Evolutionary conservation across 164 flowering plant species (phyloP).

Genomic region (Aristolochia contorta): DNA sequence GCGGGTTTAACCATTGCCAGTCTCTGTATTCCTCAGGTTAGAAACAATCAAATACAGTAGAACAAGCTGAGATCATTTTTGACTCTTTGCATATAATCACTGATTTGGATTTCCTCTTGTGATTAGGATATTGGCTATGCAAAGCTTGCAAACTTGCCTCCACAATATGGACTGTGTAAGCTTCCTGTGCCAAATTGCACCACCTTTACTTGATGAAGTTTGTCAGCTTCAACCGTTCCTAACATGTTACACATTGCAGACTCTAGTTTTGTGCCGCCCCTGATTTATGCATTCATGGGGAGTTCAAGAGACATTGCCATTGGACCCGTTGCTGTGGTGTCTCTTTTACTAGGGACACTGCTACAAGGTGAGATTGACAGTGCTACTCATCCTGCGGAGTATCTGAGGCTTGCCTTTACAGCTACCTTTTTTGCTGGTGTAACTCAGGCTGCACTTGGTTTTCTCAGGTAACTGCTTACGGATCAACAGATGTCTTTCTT

Average conservation of each 20-base stretch:
- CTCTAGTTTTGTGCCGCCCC: slow-evolving; percentile 94
- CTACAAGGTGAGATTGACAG: slow-evolving; percentile 65
- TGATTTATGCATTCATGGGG: slow-evolving; percentile 91
- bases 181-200: background rate
- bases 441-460: slow-evolving; percentile 75
- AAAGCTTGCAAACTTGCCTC: slow-evolving; percentile 54
- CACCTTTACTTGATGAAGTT: background rate
- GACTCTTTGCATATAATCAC: background rate
- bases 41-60: background rate
- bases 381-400: slow-evolving; percentile 28
- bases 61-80: background rate
- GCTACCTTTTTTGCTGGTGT: slow-evolving; percentile 95
- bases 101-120: background rate
- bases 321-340: slow-evolving; percentile 95
- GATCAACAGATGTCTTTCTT: background rate
- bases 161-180: slow-evolving; percentile 73
- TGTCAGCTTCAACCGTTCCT: background rate
- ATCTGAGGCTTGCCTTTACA: slow-evolving; percentile 74
- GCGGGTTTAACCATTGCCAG: slow-evolving; percentile 86
- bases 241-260: slow-evolving; percentile 29
- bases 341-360: slow-evolving; percentile 73
- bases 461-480: slow-evolving; percentile 44
- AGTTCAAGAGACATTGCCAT: slow-evolving; percentile 97
- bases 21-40: slow-evolving; percentile 85
- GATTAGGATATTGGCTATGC: slow-evolving; percentile 67